Conservation (phyloP, 352 stramenopile species). For the Globisporangium emineosum region DNA sequence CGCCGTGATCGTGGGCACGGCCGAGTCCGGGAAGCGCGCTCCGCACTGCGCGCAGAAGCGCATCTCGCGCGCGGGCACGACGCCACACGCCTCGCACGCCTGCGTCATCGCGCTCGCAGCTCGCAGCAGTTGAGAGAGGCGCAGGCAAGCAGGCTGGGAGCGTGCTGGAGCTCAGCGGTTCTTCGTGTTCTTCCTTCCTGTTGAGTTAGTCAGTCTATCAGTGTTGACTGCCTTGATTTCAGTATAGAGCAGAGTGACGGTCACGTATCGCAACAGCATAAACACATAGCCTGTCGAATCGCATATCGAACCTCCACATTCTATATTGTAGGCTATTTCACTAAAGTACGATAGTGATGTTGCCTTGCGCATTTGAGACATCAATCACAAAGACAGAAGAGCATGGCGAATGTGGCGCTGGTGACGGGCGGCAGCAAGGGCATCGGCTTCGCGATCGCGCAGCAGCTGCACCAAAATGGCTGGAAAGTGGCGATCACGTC, state of each 20-base stretch:
- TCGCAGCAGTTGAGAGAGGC: neutral
- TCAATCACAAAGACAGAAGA: neutral
- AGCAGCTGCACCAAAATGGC: slow-evolving; percentile 53
- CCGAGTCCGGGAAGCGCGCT: slow-evolving; percentile 18
- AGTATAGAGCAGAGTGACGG: neutral
- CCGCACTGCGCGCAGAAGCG: slow-evolving; percentile 61
- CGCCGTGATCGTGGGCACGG: slow-evolving; percentile 10
- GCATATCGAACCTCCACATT: neutral
- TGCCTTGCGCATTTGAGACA: too few relatives aligned
- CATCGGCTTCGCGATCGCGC: slow-evolving; percentile 74
- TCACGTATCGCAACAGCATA: neutral
- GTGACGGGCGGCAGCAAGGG: slow-evolving; percentile 79
- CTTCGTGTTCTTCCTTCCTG: neutral
- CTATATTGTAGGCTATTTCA: neutral
- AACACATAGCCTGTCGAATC: neutral
- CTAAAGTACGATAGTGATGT: neutral
- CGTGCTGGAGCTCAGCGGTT: neutral
- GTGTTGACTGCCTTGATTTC: neutral
- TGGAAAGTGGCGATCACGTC: slow-evolving; percentile 78
- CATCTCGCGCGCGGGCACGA: slow-evolving; percentile 21
- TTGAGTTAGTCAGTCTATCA: neutral
- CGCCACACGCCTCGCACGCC: slow-evolving; percentile 46
- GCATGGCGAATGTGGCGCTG: slow-evolving; percentile 30
- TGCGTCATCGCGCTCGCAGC: slow-evolving; percentile 20
- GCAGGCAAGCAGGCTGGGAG: neutral